phyloP scores from a whole-genome alignment of 495 filamentous ascomycete species.

The Penicillium verhagenii region DNA sequence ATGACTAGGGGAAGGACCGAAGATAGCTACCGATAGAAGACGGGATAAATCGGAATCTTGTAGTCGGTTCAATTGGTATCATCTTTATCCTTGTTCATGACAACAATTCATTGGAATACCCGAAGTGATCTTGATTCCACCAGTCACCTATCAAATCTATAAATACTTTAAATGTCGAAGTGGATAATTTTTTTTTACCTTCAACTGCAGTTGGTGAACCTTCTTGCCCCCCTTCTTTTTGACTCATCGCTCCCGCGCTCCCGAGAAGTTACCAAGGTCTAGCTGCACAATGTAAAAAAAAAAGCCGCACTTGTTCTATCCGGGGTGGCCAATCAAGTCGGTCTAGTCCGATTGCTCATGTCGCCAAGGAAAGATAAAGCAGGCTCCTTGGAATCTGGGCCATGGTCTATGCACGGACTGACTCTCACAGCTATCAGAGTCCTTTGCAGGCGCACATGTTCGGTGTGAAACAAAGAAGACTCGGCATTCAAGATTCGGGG shows the following conservation, averaged over 20 bases:
- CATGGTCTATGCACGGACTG: constrained; percentile 11
- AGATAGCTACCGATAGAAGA: background rate
- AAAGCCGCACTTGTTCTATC: background rate
- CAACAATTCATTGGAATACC: background rate
- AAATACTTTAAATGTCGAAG: background rate
- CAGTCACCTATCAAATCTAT: background rate
- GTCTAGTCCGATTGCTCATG: background rate
- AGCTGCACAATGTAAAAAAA: background rate
- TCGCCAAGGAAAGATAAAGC: constrained; percentile 14
- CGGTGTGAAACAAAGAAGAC: background rate
- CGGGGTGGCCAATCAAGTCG: background rate
- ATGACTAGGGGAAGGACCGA: background rate
- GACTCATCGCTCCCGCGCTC: background rate
- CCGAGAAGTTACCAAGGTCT: background rate
- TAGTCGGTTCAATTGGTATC: background rate
- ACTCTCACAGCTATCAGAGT: constrained; percentile 3
- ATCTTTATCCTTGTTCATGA: background rate
- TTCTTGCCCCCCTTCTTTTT: no score
- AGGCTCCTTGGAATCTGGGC: constrained; percentile 8
- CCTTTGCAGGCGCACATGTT: background rate
- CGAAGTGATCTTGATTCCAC: background rate
- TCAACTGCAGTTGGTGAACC: background rate
- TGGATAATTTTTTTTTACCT: background rate
- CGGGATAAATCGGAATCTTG: background rate
- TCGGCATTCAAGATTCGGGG: background rate